Evolutionary conservation across 805 yeast genomes (phyloP), one percentile per base, ranked within the genome.

Genomic region (Saccharomycopsis capsularis): DNA sequence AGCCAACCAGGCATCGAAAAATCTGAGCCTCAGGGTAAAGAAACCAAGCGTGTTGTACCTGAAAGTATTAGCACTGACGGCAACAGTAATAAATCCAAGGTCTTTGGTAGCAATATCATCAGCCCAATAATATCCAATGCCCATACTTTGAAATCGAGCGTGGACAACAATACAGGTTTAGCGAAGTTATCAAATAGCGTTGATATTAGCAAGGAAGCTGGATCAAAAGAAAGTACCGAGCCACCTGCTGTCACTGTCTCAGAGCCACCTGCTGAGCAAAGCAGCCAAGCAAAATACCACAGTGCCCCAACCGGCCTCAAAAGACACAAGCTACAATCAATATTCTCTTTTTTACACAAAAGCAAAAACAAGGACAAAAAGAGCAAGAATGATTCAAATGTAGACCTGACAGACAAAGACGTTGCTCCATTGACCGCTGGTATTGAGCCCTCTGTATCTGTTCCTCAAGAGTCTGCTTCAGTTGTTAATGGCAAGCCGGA

Each of bases 321-420:
- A 32, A 43, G 37, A 18, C 25, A 36, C n/a, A 48, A 48, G 25
- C 18, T 48, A 13, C 30, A 25, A 18, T 22, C 44, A 18, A 44
- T 48, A 23, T 48, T 44, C 19, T 22, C 43, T 6, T 48, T 48
- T 23, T 44, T 48, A 18, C 43, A 29, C 23, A 47, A 47, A 29
- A 35, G 45, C 23, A 47, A 36, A 23, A 42, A 35, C 16, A 29
- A 36, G 19, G 32, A 43, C 21, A 24, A 30, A n/a, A 11, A 7
- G 39, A 24, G 24, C 15, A 30, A 42, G 21, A 41, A 30, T 18
- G 18, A 41, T n/a, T n/a, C n/a, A 29, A 11, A 11, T 15, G 13
- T 29, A 29, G 34, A 29, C 13, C 34, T 29, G 34, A 11, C 13
- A 29, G 15, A 15, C 9, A 29, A 29, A 9, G 34, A 11, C n/a